phyloP scores from a whole-genome alignment of 768 basidiomycete species.

The Boletus barrowsii region DNA sequence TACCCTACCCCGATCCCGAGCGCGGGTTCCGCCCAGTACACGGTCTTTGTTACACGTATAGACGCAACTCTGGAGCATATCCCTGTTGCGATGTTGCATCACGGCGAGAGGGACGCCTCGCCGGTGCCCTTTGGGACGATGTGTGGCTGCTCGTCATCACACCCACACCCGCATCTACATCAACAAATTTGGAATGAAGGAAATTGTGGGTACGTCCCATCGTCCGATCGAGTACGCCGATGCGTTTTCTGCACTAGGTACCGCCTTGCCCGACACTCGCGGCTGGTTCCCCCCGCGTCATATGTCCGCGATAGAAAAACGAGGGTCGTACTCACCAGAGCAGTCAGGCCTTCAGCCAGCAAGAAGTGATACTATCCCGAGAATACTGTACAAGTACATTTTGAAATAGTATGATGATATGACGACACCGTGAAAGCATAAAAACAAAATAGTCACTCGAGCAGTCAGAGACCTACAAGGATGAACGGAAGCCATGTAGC shows the following conservation, averaged over 20 bases:
- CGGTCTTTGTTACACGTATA: constrained; percentile 7
- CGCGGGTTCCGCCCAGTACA: no score
- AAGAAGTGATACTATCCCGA: no score
- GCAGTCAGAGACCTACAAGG: no score
- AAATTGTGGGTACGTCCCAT: constrained; percentile 13
- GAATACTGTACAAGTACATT: no score
- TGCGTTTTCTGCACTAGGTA: no score
- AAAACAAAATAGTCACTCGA: no score
- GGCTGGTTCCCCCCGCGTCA: constrained; percentile 43
- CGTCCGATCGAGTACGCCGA: no score
- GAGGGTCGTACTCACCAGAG: constrained; percentile 37
- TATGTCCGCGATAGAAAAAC: constrained; percentile 24
- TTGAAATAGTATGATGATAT: no score
- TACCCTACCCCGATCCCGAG: no score
- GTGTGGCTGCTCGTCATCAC: constrained; percentile 24
- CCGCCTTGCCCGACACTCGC: constrained; percentile 28
- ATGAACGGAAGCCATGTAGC: no score
- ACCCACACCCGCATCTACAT: accelerated
- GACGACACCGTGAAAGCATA: no score
- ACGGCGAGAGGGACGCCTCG: constrained; percentile 37
- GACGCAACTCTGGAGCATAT: background rate
- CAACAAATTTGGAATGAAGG: constrained; percentile 24
- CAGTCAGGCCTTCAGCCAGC: no score
- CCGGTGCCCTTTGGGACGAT: constrained; percentile 38
- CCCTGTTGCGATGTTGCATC: constrained; percentile 32